Conservation (phyloP, 2,329 filamentous ascomycete species). For the Apiospora saccharicola region DNA sequence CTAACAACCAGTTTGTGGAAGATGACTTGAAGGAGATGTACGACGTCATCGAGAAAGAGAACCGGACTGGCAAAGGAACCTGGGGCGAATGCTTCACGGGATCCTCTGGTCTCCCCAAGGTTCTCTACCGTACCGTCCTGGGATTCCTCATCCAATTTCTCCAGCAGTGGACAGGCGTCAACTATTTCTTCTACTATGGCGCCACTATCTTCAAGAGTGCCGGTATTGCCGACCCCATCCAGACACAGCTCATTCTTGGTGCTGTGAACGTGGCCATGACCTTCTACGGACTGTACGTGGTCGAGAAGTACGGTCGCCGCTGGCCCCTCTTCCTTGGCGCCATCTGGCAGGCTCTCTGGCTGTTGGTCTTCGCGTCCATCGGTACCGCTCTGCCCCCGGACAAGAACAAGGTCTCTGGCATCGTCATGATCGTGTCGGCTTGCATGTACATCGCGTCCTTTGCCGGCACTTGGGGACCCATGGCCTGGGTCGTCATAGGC, state of each 20-base stretch:
- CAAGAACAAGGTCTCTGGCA: slow-evolving; percentile 58
- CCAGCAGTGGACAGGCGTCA: slow-evolving; percentile 71
- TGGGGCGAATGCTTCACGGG: slow-evolving; percentile 69
- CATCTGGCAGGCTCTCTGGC: slow-evolving; percentile 71
- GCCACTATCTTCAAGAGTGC: slow-evolving; percentile 72
- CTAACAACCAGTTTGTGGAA: slow-evolving; percentile 53
- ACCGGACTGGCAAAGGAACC: slow-evolving; percentile 52
- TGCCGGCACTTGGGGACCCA: slow-evolving; percentile 73
- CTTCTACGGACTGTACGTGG: slow-evolving; percentile 71
- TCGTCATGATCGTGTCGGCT: slow-evolving; percentile 75
- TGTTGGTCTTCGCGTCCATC: slow-evolving; percentile 69
- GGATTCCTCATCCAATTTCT: slow-evolving; percentile 70
- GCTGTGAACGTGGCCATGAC: slow-evolving; percentile 74
- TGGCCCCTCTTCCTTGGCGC: slow-evolving; percentile 71
- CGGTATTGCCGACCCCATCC: slow-evolving; percentile 70
- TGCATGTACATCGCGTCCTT: slow-evolving; percentile 80
- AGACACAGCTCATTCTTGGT: slow-evolving; percentile 72
- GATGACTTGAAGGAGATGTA: slow-evolving; percentile 62
- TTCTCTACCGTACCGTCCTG: slow-evolving; percentile 69
- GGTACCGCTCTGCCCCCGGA: slow-evolving; percentile 55
- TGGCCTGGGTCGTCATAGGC: slow-evolving; percentile 72
- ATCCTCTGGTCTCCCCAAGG: slow-evolving; percentile 57
- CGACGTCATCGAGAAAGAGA: slow-evolving; percentile 54
- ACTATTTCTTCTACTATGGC: slow-evolving; percentile 72
- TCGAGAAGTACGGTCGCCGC: slow-evolving; percentile 73